These are phyloP conservation scores for Rutstroemia sp. DNA, from an alignment of 2,329 filamentous ascomycete genomes.

Conservation along the genomic window DNA sequence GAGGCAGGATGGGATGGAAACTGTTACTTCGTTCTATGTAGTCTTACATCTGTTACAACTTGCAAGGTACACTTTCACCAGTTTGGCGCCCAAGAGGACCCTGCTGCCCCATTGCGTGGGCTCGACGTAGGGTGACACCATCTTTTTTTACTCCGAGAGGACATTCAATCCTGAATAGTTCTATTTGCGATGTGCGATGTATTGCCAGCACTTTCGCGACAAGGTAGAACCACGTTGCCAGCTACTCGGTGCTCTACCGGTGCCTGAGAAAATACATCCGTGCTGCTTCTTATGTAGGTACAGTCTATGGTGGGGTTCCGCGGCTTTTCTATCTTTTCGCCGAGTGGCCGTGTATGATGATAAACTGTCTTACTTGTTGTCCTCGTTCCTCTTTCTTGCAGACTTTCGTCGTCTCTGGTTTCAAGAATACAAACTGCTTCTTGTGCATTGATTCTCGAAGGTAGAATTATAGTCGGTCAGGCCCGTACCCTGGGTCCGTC, in stretches of 20 bases:
- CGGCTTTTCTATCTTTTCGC: slow-evolving; percentile 2
- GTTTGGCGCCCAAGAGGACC: slow-evolving; percentile 1
- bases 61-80: too few relatives aligned
- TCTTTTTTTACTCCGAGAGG: background rate
- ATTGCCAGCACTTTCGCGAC: too few relatives aligned
- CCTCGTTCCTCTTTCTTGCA: background rate
- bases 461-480: slow-evolving; percentile 2
- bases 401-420: background rate
- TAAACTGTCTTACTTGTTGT: background rate
- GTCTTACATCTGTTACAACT: too few relatives aligned
- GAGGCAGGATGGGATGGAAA: too few relatives aligned
- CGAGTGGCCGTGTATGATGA: slow-evolving; percentile 1
- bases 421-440: background rate
- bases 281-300: background rate
- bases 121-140: slow-evolving; percentile 1
- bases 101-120: background rate
- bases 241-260: too few relatives aligned
- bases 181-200: too few relatives aligned
- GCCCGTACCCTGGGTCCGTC: background rate
- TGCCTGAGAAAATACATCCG: too few relatives aligned
- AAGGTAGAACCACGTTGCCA: too few relatives aligned
- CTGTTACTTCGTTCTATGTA: too few relatives aligned
- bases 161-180: background rate
- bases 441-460: background rate
- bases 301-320: background rate